Base-by-base conservation (phyloP, 345 rosid species). In the Heritiera littoralis region DNA sequence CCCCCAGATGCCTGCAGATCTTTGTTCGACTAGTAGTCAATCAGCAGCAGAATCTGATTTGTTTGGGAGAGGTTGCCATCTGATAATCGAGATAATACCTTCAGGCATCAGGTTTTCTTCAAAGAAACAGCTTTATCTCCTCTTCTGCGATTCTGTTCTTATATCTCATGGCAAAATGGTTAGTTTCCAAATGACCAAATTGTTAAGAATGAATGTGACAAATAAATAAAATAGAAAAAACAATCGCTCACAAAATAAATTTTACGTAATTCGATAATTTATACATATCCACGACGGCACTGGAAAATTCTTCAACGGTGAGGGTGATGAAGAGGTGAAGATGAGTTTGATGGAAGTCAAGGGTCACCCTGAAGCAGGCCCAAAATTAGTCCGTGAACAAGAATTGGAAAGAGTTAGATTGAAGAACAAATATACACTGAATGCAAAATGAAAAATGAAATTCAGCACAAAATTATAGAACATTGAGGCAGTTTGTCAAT, bases 281-380 rank as follows among this genome's bases (percentile, higher is more conserved):
- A 23, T 23, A 23, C 28, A 23, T 23, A 23, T 23, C 28, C 28
- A 23, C 28, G 28, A 23, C 28, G 28, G 0, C 28, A 23, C 91
- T 0, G 98, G 98, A 5, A 90, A 88, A 73, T 91, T 92, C 75
- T 83, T 77, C 49, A 87, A 32, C 11, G 90, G 87, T 23, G 80
- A 35, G 7, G 79, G 41, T 12, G 78, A 81, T 13, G 79, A 84
- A 14, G 88, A 82, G 74, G 87, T 92, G 46, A 84, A 72, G 60
- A 89, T 90, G 93, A 86, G 93, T 18, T 75, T 95, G 76, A 90
- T 65, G 70, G 98, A 95, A 79, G 91, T 91, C 17, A 89, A 87
- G 76, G 97, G 95, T 1, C 89, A 83, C 28, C 28, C 28, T 23
- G 28, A 23, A 23, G 28, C 0, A 23, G 28, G 28, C 28, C 28